Percentiles rank a stretch among this genome's conserved stretches.
phyloP scores from a whole-genome alignment of 2,329 filamentous ascomycete genomes.

The Xylariaceae sp. region DNA sequence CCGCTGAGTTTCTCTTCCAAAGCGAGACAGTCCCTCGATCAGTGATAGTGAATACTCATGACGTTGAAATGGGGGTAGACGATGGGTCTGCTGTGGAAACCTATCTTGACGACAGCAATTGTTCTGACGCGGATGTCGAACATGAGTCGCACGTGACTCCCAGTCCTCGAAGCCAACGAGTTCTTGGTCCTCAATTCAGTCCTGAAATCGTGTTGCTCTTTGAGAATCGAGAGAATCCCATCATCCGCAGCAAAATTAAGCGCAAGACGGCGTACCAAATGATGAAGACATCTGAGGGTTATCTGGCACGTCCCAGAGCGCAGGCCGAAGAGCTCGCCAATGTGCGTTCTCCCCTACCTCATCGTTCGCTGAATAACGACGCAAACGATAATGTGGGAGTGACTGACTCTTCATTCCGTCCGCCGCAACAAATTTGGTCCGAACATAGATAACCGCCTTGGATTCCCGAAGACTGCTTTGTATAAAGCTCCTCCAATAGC shows the following conservation, averaged over 20 bases:
- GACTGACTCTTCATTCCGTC: not conserved
- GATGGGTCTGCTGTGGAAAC: not conserved
- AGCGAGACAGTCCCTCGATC: not conserved
- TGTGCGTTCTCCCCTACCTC: not conserved
- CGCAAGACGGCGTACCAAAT: slow-evolving; percentile 34
- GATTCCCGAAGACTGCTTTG: no score
- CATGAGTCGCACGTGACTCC: slow-evolving; percentile 2
- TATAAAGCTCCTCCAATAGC: not conserved
- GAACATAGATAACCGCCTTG: not conserved
- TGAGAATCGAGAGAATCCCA: slow-evolving; percentile 24
- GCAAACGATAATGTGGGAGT: not conserved
- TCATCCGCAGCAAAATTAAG: slow-evolving; percentile 27
- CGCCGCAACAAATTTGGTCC: not conserved
- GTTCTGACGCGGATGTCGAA: not conserved
- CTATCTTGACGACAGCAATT: not conserved
- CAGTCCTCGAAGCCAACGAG: slow-evolving; percentile 11
- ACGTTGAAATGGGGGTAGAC: not conserved
- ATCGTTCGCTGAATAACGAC: not conserved
- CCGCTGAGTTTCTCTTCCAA: slow-evolving; percentile 16
- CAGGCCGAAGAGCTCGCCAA: not conserved
- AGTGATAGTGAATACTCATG: not conserved
- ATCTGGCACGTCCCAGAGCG: not conserved
- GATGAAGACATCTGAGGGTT: slow-evolving; percentile 18
- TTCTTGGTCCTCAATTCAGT: slow-evolving; percentile 28
- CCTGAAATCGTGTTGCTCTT: slow-evolving; percentile 32